Base-by-base conservation (phyloP, 176 grass and related monocot genomes). In the Poa pratensis region DNA sequence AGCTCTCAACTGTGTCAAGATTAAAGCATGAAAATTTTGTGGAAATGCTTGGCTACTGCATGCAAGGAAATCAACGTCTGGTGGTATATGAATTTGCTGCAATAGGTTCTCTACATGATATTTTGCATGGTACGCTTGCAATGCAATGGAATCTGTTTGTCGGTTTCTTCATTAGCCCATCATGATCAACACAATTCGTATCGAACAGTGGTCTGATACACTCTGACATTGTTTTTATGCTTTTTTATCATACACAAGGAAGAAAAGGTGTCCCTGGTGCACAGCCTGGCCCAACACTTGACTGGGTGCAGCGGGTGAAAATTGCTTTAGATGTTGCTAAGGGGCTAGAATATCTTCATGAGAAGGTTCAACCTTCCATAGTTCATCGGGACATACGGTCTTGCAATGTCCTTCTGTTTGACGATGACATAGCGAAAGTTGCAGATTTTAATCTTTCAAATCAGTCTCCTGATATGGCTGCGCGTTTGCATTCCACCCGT, bases 391-490 rank as follows among this genome's bases (percentile, higher is more conserved):
- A 97, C 53, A 90, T 97, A 73, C 91, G 91, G 24, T 95, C 95
- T 37, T 93, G 93, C 85, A 97, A 95, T 73, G 48, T 97, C 51
- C 91, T 97, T 88, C 67, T 97, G 35, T 97, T 97, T 80, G 93
- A 97, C 73, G 91, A 90, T 26, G 93, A 88, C 64, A 93, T 69
- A 86, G 95, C 89, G 2, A 93, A 97, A 76, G 91, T 97, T 80
- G 95, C 95, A 46, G 90, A 97, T 86, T 97, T 95, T 63, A 97
- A 97, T 88, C 91, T 91, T 69, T 93, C 90, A 81, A 97, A 95
- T 75, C 95, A 95, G 54, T 82, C 92, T 34, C 91, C 95, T 62
- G 95, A 97, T 83, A 91, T 93, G 90, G 93, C 90, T 84, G 91
- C 95, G 80, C 88, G 95, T 67, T 88, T 97, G 83, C 93, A 95